Conservation (phyloP, 805 yeast species). For the Saturnispora silvae region DNA sequence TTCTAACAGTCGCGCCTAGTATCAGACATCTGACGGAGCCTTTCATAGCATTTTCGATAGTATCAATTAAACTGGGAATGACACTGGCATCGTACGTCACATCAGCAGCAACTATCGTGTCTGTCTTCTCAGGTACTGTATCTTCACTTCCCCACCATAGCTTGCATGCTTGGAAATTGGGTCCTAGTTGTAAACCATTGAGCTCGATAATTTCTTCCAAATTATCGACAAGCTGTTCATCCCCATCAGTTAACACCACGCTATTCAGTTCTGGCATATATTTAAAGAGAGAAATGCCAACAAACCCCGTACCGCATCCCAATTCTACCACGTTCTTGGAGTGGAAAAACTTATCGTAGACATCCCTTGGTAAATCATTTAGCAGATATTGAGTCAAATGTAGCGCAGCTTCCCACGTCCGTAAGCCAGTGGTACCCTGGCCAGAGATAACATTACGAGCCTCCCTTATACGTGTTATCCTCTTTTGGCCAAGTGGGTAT, state of each 20-base stretch:
- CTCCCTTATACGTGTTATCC: conserved; percentile 33
- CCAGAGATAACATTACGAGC: conserved; percentile 58
- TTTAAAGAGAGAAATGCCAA: conserved; percentile 40
- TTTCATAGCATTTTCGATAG: conserved; percentile 32
- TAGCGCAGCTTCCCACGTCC: conserved; percentile 93
- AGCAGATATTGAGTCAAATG: conserved; percentile 46
- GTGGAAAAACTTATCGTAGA: conserved; percentile 10
- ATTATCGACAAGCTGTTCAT: conserved; percentile 40
- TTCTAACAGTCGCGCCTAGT: conserved; percentile 72
- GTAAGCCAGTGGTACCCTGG: conserved; percentile 73
- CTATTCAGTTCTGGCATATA: conserved; percentile 11
- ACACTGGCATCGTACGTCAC: conserved; percentile 69
- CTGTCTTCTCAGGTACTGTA: conserved; percentile 29
- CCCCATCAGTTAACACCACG: conserved; percentile 59
- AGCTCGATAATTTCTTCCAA: too few species aligned
- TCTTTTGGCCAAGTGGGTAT: conserved; percentile 24
- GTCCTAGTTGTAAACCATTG: too few species aligned
- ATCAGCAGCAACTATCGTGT: conserved; percentile 71
- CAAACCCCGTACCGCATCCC: conserved; percentile 87
- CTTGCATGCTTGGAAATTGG: conserved; percentile 31
- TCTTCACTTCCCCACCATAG: conserved; percentile 61
- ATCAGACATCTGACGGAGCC: conserved; percentile 18
- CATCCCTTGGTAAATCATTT: conserved; percentile 1
- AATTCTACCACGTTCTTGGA: conserved; percentile 47
- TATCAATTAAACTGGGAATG: conserved; percentile 42